Evolutionary conservation across 2,329 filamentous ascomycete species (phyloP).

Genomic region (Trichoderma oligosporum): DNA sequence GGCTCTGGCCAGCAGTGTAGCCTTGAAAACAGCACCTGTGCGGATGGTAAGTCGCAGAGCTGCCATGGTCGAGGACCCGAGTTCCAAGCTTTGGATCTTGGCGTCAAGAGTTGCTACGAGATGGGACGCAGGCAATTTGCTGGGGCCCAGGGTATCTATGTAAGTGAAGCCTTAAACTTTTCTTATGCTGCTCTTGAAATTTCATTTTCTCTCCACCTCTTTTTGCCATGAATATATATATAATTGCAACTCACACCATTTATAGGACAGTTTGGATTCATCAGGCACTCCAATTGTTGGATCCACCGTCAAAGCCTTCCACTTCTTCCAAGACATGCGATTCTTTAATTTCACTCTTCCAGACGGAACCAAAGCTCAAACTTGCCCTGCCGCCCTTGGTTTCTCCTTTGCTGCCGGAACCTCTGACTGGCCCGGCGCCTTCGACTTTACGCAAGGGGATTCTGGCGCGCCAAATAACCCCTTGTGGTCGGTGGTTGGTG

Average conservation of each 20-base stretch:
- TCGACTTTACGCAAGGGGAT: slow-evolving; percentile 90
- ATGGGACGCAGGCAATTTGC: slow-evolving; percentile 69
- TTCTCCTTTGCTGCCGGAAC: slow-evolving; percentile 93
- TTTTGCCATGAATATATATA: background rate
- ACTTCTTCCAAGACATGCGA: slow-evolving; percentile 80
- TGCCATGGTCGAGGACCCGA: slow-evolving; percentile 73
- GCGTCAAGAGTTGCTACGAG: slow-evolving; percentile 70
- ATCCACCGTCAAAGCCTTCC: slow-evolving; percentile 71
- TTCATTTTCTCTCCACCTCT: background rate
- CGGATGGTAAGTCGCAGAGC: slow-evolving; percentile 61
- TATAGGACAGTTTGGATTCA: slow-evolving; percentile 51
- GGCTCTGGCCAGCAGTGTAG: slow-evolving; percentile 68
- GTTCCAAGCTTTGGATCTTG: slow-evolving; percentile 65
- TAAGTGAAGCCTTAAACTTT: slow-evolving; percentile 25
- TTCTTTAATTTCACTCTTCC: slow-evolving; percentile 69
- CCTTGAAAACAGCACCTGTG: slow-evolving; percentile 80
- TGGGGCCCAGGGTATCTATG: slow-evolving; percentile 48
- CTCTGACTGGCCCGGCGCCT: slow-evolving; percentile 82
- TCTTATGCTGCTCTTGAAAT: too few species aligned
- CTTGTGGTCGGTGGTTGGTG: slow-evolving; percentile 74
- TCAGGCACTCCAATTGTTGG: slow-evolving; percentile 53
- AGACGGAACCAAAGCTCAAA: slow-evolving; percentile 66
- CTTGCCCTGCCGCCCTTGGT: slow-evolving; percentile 83
- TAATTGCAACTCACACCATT: background rate
- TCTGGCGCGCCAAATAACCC: slow-evolving; percentile 68